These are phyloP conservation scores for Trichosporon sp. DNA, from an alignment of 1,284 basidiomycete species.

Conservation along the genomic window DNA sequence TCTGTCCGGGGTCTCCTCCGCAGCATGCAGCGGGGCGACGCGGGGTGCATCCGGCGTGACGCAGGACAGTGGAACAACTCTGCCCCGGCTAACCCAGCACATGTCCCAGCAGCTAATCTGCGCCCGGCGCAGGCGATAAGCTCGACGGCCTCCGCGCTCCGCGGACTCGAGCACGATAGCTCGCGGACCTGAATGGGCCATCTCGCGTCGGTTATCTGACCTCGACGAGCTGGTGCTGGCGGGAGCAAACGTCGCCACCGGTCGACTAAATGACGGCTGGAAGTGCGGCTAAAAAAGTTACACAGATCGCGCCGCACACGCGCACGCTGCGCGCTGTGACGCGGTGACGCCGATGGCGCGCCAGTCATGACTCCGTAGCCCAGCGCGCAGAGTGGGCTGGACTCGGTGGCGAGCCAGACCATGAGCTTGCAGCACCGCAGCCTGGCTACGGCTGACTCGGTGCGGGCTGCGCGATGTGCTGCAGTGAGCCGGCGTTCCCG, in stretches of 20 bases:
- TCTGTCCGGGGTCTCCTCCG: background rate
- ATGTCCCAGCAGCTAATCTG: background rate
- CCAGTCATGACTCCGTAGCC: too few species aligned
- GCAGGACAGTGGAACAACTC: background rate
- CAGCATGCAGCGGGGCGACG: background rate
- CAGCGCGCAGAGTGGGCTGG: too few species aligned
- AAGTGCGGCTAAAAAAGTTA: background rate
- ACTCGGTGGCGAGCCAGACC: too few species aligned
- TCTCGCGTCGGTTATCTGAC: background rate
- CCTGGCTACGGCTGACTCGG: too few species aligned
- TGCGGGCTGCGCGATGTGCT: too few species aligned
- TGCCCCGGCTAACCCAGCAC: conserved; percentile 1
- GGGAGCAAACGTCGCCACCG: background rate
- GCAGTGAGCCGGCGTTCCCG: background rate
- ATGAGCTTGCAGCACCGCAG: too few species aligned
- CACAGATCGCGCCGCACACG: too few species aligned
- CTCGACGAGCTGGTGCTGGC: background rate
- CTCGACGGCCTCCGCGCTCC: background rate
- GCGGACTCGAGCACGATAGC: background rate
- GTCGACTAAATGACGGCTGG: background rate
- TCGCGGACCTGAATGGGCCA: background rate
- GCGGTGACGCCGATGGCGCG: too few species aligned
- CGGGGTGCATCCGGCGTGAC: background rate
- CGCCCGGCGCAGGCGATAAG: background rate
- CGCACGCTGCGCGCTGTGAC: too few species aligned